These are phyloP conservation scores for Gossypium ekmanianum DNA, from an alignment of 345 rosid genomes.

Conservation along the genomic window DNA sequence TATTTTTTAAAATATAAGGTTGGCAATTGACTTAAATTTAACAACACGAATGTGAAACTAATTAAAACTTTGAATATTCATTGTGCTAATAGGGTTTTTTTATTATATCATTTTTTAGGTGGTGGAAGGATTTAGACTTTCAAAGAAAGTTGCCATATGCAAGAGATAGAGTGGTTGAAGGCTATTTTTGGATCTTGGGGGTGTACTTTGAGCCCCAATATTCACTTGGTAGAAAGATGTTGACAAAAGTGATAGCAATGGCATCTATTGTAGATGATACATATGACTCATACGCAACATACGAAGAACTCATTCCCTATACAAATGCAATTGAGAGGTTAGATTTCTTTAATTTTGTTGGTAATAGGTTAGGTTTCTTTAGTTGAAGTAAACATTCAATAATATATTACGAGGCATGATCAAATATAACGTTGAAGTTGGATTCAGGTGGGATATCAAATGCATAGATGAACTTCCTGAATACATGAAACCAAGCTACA, in stretches of 20 bases:
- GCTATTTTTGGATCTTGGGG: constrained; percentile 11
- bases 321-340: constrained; percentile 27
- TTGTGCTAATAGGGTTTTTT: background rate
- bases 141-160: constrained; percentile 22
- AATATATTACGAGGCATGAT: background rate
- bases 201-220: constrained; percentile 18
- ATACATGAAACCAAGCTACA: constrained; percentile 34
- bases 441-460: constrained; percentile 24
- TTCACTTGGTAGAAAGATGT: constrained; percentile 5
- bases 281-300: constrained; percentile 31
- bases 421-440: background rate
- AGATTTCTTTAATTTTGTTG: background rate
- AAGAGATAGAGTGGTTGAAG: constrained; percentile 14
- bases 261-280: constrained; percentile 18
- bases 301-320: constrained; percentile 30
- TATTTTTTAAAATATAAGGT: too few relatives aligned
- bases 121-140: constrained; percentile 31
- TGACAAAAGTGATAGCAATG: constrained; percentile 25
- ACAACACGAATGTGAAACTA: background rate
- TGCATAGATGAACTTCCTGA: constrained; percentile 22
- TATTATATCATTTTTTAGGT: constrained; percentile 10
- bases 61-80: background rate
- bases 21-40: too few relatives aligned
- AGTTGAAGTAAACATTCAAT: background rate
- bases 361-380: too few relatives aligned